Evolutionary conservation across 192 early-diverging fungal genomes (phyloP).

Genomic region (Funneliformis mosseae): DNA sequence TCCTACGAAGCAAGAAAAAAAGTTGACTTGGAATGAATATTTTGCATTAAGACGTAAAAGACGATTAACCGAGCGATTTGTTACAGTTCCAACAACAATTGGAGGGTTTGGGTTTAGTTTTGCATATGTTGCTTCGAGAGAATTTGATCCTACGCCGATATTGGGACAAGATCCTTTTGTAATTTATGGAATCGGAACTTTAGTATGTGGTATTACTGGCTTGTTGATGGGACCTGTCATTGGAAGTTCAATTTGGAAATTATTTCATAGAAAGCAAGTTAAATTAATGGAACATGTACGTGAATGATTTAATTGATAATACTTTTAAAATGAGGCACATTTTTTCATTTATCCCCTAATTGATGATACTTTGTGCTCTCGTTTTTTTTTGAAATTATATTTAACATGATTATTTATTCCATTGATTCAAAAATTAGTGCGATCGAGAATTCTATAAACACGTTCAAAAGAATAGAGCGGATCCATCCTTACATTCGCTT

Average conservation of each 20-base stretch:
- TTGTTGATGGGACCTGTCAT: slow-evolving; percentile 66
- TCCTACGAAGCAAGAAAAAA: not conserved
- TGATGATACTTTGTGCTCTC: too few species aligned
- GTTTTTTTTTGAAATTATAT: not conserved
- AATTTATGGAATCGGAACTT: slow-evolving; percentile 51
- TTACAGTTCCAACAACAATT: slow-evolving; percentile 19
- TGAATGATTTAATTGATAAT: too few species aligned
- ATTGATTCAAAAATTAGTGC: slow-evolving; percentile 34
- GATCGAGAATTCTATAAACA: slow-evolving; percentile 65
- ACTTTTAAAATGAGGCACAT: too few species aligned
- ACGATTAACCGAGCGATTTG: not conserved
- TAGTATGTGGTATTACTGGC: slow-evolving; percentile 62
- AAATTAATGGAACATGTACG: slow-evolving; percentile 51
- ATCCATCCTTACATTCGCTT: slow-evolving; percentile 65
- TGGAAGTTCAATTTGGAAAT: slow-evolving; percentile 61
- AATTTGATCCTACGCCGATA: slow-evolving; percentile 27
- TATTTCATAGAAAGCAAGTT: slow-evolving; percentile 48
- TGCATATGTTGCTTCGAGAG: slow-evolving; percentile 21
- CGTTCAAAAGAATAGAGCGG: slow-evolving; percentile 65
- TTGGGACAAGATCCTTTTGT: slow-evolving; percentile 25
- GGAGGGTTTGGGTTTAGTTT: slow-evolving; percentile 6
- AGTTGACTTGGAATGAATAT: slow-evolving; percentile 30
- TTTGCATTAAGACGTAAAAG: slow-evolving; percentile 8
- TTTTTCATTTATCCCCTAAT: too few species aligned
- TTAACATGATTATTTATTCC: not conserved